Evolutionary conservation across 108 stramenopile genomes (phyloP), one percentile per base, ranked within the genome.

Genomic region (Conticribra weissflogii): DNA sequence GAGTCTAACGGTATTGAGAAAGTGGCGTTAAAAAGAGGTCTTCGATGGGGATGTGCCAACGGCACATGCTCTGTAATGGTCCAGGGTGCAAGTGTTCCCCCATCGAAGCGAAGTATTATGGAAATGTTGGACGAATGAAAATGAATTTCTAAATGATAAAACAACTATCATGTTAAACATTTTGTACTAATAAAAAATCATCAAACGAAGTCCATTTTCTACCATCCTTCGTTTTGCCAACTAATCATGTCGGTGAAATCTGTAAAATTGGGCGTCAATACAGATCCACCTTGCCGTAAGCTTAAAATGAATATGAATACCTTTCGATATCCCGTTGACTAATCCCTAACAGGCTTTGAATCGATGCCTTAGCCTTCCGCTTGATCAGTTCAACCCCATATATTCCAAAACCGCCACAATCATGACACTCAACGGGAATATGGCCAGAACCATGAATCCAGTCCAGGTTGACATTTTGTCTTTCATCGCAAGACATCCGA

Each of bases 371-470:
- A n/a, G n/a, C n/a, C n/a, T n/a, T n/a, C n/a, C n/a, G n/a, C 36
- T 41, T 12, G 12, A 41, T 81, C 73, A 96, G 68, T 96, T 90
- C 48, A 93, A 74, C 23, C 96, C 96, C 68, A 84, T 63, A 14
- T 76, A 80, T 66, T 96, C 95, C 45, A 97, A 71, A 9, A 69
- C 59, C 32, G 90, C 90, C 7, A 97, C 93, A 44, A 97, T 79
- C 22, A 83, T 72, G 16, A 97, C 62, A 60, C 93, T 91, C 48
- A 90, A 56, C 18, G 97, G 97, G 79, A 94, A 97, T 16, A 97
- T 30, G 23, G 83, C 51, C 15, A 93, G 33, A 16, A 96, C 79
- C 23, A 92, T 23, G 18, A 82, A 34, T 68, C 44, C 67, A 21
- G 48, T 57, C 41, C 60, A 41, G 15, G 63, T 47, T 19, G 87